These are phyloP conservation scores for Phytophthora podocarpi DNA, from an alignment of 352 stramenopile genomes.

Conservation along the genomic window DNA sequence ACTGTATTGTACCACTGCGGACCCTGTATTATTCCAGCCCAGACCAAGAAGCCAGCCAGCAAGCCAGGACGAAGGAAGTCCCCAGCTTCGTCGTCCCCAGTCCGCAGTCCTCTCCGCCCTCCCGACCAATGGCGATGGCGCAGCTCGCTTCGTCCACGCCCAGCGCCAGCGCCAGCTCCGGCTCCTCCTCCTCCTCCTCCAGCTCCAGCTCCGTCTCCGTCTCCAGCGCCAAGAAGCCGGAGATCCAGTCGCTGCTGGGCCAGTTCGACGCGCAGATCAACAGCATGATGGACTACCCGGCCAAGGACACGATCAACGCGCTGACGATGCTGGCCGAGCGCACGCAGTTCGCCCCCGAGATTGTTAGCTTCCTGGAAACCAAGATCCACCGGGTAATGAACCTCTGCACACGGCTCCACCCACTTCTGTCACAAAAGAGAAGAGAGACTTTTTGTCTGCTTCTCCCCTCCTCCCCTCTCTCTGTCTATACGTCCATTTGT, in stretches of 20 bases:
- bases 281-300: conserved; percentile 85
- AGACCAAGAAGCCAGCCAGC: conserved; percentile 40
- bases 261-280: conserved; percentile 89
- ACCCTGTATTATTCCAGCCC: conserved; percentile 15
- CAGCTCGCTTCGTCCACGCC: conserved; percentile 42
- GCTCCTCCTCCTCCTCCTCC: neutral
- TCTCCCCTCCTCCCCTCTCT: conserved; percentile 7
- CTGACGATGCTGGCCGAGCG: conserved; percentile 88
- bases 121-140: conserved; percentile 50
- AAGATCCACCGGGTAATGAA: conserved; percentile 87
- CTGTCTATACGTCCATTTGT: too few species aligned
- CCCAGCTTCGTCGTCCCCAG: neutral
- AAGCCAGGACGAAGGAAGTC: conserved; percentile 18
- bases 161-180: neutral
- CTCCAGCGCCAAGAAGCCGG: conserved; percentile 4
- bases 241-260: conserved; percentile 64
- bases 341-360: conserved; percentile 73
- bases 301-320: conserved; percentile 90
- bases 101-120: neutral
- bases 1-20: neutral
- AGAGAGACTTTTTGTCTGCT: conserved; percentile 3
- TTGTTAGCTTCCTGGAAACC: conserved; percentile 89
- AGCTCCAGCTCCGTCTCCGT: neutral
- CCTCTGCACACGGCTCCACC: neutral
- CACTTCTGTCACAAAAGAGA: conserved; percentile 4